These are phyloP conservation scores for Polysphondylium violaceum DNA, from an alignment of 78 protist genomes.

Conservation along the genomic window DNA sequence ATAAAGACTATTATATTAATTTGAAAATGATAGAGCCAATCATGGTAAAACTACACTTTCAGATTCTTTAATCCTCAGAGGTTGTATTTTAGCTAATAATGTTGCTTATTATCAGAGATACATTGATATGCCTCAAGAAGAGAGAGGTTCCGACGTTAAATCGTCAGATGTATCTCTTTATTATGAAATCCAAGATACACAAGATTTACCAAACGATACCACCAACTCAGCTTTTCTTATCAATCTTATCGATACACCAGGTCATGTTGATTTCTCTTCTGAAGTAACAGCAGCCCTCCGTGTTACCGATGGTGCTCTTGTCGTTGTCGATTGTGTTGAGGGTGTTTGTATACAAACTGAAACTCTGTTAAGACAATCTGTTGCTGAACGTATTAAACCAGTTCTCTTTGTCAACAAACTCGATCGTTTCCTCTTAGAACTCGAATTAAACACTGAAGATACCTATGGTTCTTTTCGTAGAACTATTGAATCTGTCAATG, in stretches of 20 bases:
- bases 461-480: constrained; percentile 93
- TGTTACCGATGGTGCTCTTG: constrained; percentile 99
- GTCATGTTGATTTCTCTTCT: constrained; percentile 99
- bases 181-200: constrained; percentile 87
- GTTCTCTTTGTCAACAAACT: constrained; percentile 98
- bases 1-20: neutral
- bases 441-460: constrained; percentile 96
- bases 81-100: constrained; percentile 98
- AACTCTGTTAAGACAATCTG: constrained; percentile 99
- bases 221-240: constrained; percentile 90
- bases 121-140: constrained; percentile 97
- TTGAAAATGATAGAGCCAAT: constrained; percentile 77
- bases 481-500: constrained; percentile 95
- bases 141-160: constrained; percentile 99
- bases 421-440: constrained; percentile 98
- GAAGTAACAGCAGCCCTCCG: constrained; percentile 99
- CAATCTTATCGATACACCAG: constrained; percentile 99
- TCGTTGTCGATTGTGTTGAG: constrained; percentile 99
- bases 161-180: constrained; percentile 97
- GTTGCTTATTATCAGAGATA: constrained; percentile 97
- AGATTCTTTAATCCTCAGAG: constrained; percentile 98
- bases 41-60: constrained; percentile 98
- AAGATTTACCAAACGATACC: constrained; percentile 70
- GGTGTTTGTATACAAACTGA: constrained; percentile 99
- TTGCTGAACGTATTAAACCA: constrained; percentile 98